These are phyloP conservation scores for Cymodocea nodosa DNA, from an alignment of 116 monocot genomes.

Conservation along the genomic window DNA sequence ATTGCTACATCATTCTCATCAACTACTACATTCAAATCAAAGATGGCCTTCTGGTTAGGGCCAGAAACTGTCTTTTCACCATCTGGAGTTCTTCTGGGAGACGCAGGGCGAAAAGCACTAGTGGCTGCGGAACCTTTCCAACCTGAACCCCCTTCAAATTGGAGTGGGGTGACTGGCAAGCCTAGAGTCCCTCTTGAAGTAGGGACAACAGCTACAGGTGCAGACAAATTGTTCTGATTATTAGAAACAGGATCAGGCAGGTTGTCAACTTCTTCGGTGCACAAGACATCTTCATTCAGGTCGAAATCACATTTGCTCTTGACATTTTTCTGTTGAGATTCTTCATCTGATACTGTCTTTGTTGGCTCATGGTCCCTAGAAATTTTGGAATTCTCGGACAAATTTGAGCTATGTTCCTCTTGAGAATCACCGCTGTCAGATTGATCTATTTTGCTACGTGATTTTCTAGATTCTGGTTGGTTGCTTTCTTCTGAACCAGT, in stretches of 20 bases:
- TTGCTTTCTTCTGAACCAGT: slow-evolving; percentile 12
- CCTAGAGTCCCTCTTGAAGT: slow-evolving; percentile 58
- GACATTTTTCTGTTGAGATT: slow-evolving; percentile 11
- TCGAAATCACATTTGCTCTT: slow-evolving; percentile 36
- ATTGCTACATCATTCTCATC: slow-evolving; percentile 21
- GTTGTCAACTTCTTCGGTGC: slow-evolving; percentile 26
- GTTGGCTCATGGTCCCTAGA: slow-evolving; percentile 9
- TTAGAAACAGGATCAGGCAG: slow-evolving; percentile 4
- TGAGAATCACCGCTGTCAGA: slow-evolving; percentile 26
- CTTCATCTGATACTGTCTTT: slow-evolving; percentile 10
- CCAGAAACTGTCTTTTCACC: slow-evolving; percentile 33
- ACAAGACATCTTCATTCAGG: slow-evolving; percentile 64
- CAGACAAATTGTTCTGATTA: slow-evolving; percentile 21
- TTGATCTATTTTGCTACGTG: slow-evolving; percentile 6
- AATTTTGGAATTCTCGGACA: slow-evolving; percentile 17
- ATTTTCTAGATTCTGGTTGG: slow-evolving; percentile 10
- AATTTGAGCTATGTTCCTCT: slow-evolving; percentile 15
- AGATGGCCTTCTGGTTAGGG: slow-evolving; percentile 18
- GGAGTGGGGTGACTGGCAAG: slow-evolving; percentile 39
- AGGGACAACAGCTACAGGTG: slow-evolving; percentile 48
- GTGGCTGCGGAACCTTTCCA: slow-evolving; percentile 91
- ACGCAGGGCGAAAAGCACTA: slow-evolving; percentile 81
- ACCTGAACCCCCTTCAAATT: slow-evolving; percentile 52
- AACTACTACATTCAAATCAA: slow-evolving; percentile 74
- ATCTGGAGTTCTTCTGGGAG: slow-evolving; percentile 41